Evolutionary conservation across 441 rosid genomes (phyloP).

Genomic region (Populus trichocarpa): DNA sequence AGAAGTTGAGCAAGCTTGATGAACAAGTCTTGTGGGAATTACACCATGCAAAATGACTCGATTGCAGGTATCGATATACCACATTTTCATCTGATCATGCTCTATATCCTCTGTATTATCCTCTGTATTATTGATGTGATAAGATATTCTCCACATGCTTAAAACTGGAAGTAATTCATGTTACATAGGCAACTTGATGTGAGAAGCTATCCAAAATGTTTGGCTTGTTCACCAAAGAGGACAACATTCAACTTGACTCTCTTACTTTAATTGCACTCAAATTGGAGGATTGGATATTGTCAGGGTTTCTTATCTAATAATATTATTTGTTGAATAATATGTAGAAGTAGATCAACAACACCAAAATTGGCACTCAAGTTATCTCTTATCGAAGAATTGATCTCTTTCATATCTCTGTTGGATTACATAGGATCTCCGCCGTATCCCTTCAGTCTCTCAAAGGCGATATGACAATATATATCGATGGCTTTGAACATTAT

Average conservation of each 20-base stretch:
- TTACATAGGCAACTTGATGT: not conserved
- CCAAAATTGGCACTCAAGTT: not conserved
- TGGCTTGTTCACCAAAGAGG: not conserved
- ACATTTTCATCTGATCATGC: not conserved
- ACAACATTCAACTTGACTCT: not conserved
- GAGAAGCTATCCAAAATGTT: not conserved
- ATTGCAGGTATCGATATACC: not conserved
- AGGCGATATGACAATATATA: slow-evolving; percentile 19
- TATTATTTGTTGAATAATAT: not conserved
- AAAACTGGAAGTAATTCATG: no score
- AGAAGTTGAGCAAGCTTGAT: slow-evolving; percentile 62
- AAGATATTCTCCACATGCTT: no score
- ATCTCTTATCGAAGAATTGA: slow-evolving; percentile 50
- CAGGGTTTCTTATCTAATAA: not conserved
- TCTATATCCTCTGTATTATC: not conserved
- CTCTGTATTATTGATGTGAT: no score
- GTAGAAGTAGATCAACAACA: not conserved
- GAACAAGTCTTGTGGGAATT: slow-evolving; percentile 69
- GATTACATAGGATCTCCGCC: slow-evolving; percentile 34
- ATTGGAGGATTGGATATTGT: not conserved
- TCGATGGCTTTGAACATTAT: slow-evolving; percentile 83
- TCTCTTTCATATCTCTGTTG: slow-evolving; percentile 72
- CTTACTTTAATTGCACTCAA: no score
- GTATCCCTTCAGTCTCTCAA: slow-evolving; percentile 43
- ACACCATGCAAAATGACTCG: slow-evolving; percentile 9